These are phyloP conservation scores for Daldinia childiae DNA, from an alignment of 495 filamentous ascomycete genomes.

Conservation along the genomic window DNA sequence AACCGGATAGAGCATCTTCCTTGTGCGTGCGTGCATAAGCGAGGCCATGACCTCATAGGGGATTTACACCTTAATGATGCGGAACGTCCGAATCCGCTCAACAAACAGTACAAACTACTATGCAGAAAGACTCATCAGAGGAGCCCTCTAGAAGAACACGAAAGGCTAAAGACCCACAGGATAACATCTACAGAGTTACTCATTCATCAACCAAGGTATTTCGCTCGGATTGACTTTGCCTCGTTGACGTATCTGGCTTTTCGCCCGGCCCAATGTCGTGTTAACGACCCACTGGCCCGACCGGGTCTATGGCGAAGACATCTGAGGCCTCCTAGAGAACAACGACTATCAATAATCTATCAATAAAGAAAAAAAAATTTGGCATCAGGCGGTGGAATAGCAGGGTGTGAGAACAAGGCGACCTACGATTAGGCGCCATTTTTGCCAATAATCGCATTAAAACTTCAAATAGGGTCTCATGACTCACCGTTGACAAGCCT, in stretches of 20 bases:
- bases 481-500: slow-evolving; percentile 12
- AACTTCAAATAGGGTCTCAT: background rate
- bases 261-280: slow-evolving; percentile 24
- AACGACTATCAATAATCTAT: slow-evolving; percentile 2
- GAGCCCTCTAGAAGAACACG: slow-evolving; percentile 17
- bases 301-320: slow-evolving; percentile 31
- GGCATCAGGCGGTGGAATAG: background rate
- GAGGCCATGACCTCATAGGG: slow-evolving; percentile 39
- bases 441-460: slow-evolving; percentile 9
- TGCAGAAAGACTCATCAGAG: slow-evolving; percentile 17
- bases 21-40: slow-evolving; percentile 14
- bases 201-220: slow-evolving; percentile 10
- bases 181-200: slow-evolving; percentile 11
- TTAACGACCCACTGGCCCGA: slow-evolving; percentile 35
- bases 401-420: slow-evolving; percentile 1
- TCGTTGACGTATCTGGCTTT: slow-evolving; percentile 23
- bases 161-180: slow-evolving; percentile 23
- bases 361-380: background rate
- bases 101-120: background rate
- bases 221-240: slow-evolving; percentile 24
- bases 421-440: slow-evolving; percentile 16
- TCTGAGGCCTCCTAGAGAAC: slow-evolving; percentile 28
- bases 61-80: slow-evolving; percentile 13
- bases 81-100: slow-evolving; percentile 34
- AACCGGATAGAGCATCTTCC: slow-evolving; percentile 8